Evolutionary conservation across 352 stramenopile species (phyloP).

Genomic region (Pythium phragmitis): DNA sequence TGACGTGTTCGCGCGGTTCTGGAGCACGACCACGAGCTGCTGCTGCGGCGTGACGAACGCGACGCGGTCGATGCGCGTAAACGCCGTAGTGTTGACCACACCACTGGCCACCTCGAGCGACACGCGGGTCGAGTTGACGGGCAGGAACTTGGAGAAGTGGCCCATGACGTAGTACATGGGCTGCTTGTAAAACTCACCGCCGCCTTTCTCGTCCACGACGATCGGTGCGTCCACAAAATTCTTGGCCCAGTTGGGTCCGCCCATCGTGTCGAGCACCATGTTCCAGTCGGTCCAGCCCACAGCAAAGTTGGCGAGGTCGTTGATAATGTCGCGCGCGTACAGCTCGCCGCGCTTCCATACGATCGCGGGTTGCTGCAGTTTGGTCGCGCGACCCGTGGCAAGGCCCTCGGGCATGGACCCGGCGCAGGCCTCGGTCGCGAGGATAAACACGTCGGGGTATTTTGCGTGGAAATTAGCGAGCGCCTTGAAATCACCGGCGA

Average conservation of each 20-base stretch:
- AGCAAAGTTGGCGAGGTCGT: conserved; percentile 77
- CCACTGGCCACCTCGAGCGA: not conserved
- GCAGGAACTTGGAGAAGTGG: conserved; percentile 79
- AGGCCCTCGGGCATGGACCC: conserved; percentile 54
- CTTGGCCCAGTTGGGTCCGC: conserved; percentile 71
- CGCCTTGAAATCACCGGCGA: conserved; percentile 40
- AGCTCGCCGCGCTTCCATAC: conserved; percentile 73
- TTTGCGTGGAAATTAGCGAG: conserved; percentile 51
- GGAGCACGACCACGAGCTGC: conserved; percentile 10
- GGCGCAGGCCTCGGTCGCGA: conserved; percentile 80
- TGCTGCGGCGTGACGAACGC: conserved; percentile 13
- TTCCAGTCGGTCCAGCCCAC: conserved; percentile 90
- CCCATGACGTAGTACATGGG: conserved; percentile 82
- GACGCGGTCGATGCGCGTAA: conserved; percentile 11
- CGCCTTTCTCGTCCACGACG: conserved; percentile 53
- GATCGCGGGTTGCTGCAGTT: conserved; percentile 37
- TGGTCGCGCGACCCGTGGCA: conserved; percentile 49
- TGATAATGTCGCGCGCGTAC: conserved; percentile 86
- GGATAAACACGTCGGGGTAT: conserved; percentile 75
- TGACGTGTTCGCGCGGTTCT: not conserved
- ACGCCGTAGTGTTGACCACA: not conserved
- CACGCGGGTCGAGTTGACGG: conserved; percentile 6
- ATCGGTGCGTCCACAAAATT: conserved; percentile 77
- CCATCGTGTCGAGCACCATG: conserved; percentile 66
- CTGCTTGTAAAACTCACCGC: conserved; percentile 78